Base-by-base conservation (phyloP, 352 stramenopile species). In the Globisporangium lucens region DNA sequence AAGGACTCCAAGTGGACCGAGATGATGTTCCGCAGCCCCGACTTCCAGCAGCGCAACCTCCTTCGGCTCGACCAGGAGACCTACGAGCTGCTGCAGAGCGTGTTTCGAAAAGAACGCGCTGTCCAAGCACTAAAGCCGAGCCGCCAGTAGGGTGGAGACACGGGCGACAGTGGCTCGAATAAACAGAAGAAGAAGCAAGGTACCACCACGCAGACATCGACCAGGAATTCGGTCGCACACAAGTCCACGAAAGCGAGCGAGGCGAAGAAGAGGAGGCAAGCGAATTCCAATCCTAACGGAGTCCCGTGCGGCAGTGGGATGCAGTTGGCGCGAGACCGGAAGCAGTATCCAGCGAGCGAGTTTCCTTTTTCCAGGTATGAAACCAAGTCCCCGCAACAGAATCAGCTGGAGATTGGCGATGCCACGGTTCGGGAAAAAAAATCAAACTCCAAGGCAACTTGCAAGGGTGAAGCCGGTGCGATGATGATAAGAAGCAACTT, bases 31-130 rank as follows among this genome's bases (percentile, higher is more conserved):
- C 69, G 74, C 9, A 75, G 74, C 0, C 78, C 76, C 10, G 46
- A 69, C 8, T 86, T 86, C 29, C 70, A 78, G 62, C 78, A 86
- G 38, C 59, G 61, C 22, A 71, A 58, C 3, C 52, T 86, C 9
- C 67, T 71, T 24, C 61, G 56, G 20, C 59, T 86, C 20, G 78
- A 86, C 47, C 41, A 71, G 7, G 78, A 86, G 46, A 86, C 76
- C n/a, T 82, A 84, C 47, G 62, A 81, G n/a, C 49, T 86, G 49
- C 63, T 86, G 17, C 76, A 72, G 27, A 78, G 62, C n/a, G 73
- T 76, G 13, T 68, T 82, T n/a, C 51, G 70, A 36, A 63, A 58
- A 43, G 66, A 70, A 38, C 38, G 58, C 12, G 30, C 30, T 1
- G 30, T 30, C 17, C 52, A 38, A 30, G 29, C 10, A 7, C 30